A percentile compares a stretch with the other conserved stretches of the same genome.
These are phyloP conservation scores for Trichoderma semiorbis DNA, from an alignment of 2,329 filamentous ascomycete genomes.

Conservation along the genomic window DNA sequence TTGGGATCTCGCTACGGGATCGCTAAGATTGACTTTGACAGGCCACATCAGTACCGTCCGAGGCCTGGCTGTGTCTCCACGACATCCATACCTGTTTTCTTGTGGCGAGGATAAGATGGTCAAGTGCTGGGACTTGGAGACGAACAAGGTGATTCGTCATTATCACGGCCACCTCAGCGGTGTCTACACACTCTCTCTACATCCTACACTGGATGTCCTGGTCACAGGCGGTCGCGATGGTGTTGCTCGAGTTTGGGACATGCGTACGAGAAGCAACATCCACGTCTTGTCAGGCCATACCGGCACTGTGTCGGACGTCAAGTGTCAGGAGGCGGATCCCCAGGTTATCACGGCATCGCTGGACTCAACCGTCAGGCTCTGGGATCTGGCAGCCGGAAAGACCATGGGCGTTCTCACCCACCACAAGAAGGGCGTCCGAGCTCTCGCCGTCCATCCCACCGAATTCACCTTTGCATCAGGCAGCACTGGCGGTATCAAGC, in stretches of 20 bases:
- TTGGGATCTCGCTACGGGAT: constrained; percentile 90
- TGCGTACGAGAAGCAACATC: constrained; percentile 93
- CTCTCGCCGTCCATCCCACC: constrained; percentile 76
- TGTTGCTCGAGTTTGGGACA: constrained; percentile 95
- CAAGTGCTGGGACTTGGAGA: constrained; percentile 99
- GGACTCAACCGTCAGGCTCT: constrained; percentile 85
- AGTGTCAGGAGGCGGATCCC: constrained; percentile 93
- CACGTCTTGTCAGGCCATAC: constrained; percentile 92
- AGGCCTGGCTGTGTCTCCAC: constrained; percentile 84
- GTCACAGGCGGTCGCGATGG: constrained; percentile 94
- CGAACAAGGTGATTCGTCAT: constrained; percentile 98
- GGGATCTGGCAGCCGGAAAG: constrained; percentile 95
- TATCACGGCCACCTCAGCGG: constrained; percentile 97
- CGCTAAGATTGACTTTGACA: constrained; percentile 79
- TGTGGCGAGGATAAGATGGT: constrained; percentile 99
- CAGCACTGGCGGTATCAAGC: constrained; percentile 92
- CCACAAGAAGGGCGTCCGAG: constrained; percentile 95
- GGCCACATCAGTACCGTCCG: constrained; percentile 93
- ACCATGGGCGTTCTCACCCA: constrained; percentile 94
- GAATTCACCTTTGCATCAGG: constrained; percentile 97
- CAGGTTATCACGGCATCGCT: constrained; percentile 93
- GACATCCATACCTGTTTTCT: constrained; percentile 95
- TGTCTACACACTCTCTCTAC: constrained; percentile 89
- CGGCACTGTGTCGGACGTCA: constrained; percentile 80
- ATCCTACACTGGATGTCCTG: constrained; percentile 90